Percentiles rank a stretch among this genome's conserved stretches.
Evolutionary conservation across 768 basidiomycete genomes (phyloP).

Genomic region (Termitomyces titanicus): DNA sequence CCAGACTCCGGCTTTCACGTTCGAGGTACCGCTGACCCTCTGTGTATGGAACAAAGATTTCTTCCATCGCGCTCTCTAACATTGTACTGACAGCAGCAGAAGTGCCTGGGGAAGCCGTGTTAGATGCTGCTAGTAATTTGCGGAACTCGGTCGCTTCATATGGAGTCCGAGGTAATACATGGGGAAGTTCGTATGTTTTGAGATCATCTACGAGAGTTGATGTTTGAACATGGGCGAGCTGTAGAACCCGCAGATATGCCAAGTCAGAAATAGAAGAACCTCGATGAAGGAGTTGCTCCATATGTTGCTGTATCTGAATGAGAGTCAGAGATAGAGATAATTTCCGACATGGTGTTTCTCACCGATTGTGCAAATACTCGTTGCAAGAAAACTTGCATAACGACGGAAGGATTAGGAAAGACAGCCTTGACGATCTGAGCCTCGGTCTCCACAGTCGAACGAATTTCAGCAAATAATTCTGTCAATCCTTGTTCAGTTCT

Average conservation of each 20-base stretch:
- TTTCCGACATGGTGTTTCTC: slow-evolving; percentile 20
- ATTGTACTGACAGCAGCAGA: slow-evolving; percentile 69
- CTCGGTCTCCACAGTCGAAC: slow-evolving; percentile 89
- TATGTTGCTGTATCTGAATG: slow-evolving; percentile 89
- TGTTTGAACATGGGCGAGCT: slow-evolving; percentile 80
- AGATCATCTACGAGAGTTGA: slow-evolving; percentile 84
- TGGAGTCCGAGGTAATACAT: slow-evolving; percentile 59
- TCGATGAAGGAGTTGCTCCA: slow-evolving; percentile 82
- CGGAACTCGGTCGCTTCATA: slow-evolving; percentile 62
- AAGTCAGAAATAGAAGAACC: slow-evolving; percentile 79
- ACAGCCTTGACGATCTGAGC: slow-evolving; percentile 98
- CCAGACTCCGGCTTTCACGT: slow-evolving; percentile 81
- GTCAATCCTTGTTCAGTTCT: slow-evolving; percentile 74
- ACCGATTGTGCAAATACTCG: slow-evolving; percentile 97
- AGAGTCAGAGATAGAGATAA: background rate
- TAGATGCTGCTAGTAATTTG: slow-evolving; percentile 44
- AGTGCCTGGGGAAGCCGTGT: slow-evolving; percentile 40
- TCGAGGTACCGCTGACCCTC: slow-evolving; percentile 93
- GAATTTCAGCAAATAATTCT: slow-evolving; percentile 83
- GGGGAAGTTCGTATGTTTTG: slow-evolving; percentile 83
- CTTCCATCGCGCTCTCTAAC: slow-evolving; percentile 96
- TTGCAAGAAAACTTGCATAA: slow-evolving; percentile 98
- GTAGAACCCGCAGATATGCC: slow-evolving; percentile 86
- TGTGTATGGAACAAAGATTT: slow-evolving; percentile 90
- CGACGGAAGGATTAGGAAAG: slow-evolving; percentile 92